Percentiles rank a stretch among this genome's conserved stretches.
phyloP scores from a whole-genome alignment of 2,329 filamentous ascomycete genomes.

The Fonsecaea multimorphosa region DNA sequence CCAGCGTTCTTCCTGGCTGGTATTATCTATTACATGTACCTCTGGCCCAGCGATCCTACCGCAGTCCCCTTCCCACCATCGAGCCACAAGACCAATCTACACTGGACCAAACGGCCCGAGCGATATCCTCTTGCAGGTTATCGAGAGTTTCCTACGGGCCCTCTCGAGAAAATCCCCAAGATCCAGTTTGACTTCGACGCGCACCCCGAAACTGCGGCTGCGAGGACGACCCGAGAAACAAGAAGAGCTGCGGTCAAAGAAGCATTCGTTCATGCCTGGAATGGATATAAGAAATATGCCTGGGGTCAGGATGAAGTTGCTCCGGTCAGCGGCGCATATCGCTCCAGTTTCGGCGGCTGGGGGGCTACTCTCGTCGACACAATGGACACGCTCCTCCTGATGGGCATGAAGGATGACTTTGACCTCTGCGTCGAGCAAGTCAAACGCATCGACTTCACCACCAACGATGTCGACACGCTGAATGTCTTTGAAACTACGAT shows the following conservation, averaged over 20 bases:
- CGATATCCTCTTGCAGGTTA: constrained; percentile 33
- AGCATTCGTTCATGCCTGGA: constrained; percentile 63
- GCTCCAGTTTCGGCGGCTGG: constrained; percentile 70
- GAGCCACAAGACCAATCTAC: constrained; percentile 18
- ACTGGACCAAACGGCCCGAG: constrained; percentile 36
- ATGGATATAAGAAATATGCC: constrained; percentile 65
- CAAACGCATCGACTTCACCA: constrained; percentile 62
- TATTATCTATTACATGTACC: constrained; percentile 35
- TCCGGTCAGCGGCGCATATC: constrained; percentile 60
- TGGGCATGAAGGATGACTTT: constrained; percentile 71
- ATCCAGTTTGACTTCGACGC: constrained; percentile 39
- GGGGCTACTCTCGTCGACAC: constrained; percentile 71
- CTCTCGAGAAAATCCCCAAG: constrained; percentile 33
- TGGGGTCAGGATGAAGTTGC: constrained; percentile 70
- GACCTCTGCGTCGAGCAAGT: constrained; percentile 66
- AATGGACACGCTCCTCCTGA: constrained; percentile 75
- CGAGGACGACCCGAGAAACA: constrained; percentile 27
- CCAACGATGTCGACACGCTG: constrained; percentile 55
- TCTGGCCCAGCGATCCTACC: constrained; percentile 24
- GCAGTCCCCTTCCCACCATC: constrained; percentile 2
- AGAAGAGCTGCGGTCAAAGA: constrained; percentile 56
- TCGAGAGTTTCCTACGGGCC: constrained; percentile 33
- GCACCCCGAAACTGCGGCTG: constrained; percentile 29
- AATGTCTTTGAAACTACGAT: constrained; percentile 92
- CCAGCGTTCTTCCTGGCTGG: constrained; percentile 34